phyloP scores from a whole-genome alignment of 2,329 filamentous ascomycete genomes.

The Ophiocordyceps camponoti-floridani region DNA sequence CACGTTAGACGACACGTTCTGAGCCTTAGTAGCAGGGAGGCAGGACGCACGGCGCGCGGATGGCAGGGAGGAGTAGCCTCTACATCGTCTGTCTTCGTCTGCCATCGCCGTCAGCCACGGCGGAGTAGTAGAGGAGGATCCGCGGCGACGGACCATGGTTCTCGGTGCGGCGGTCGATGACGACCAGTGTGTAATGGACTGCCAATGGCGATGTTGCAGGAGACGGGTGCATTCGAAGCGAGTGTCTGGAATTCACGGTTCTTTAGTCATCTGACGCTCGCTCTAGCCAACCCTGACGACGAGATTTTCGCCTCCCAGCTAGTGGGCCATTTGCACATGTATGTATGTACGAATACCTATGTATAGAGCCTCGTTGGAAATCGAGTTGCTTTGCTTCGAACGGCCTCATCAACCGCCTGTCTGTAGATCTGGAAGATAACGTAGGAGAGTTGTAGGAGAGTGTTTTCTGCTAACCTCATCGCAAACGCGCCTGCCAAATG shows the following conservation, averaged over 20 bases:
- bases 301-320: too few relatives aligned
- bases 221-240: too few relatives aligned
- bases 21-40: conserved; percentile 1
- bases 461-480: too few relatives aligned
- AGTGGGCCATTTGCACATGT: too few relatives aligned
- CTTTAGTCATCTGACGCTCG: too few relatives aligned
- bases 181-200: background rate
- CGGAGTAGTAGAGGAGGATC: background rate
- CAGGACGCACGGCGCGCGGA: conserved; percentile 54
- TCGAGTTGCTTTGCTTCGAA: background rate
- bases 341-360: too few relatives aligned
- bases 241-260: too few relatives aligned
- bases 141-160: background rate
- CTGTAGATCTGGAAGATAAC: too few relatives aligned
- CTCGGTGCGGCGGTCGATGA: background rate
- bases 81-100: conserved; percentile 37
- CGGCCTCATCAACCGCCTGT: too few relatives aligned
- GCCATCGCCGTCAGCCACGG: background rate
- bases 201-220: background rate
- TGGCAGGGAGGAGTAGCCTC: conserved; percentile 67
- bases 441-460: too few relatives aligned
- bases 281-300: too few relatives aligned
- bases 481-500: too few relatives aligned
- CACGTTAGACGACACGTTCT: conserved; percentile 21
- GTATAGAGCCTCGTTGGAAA: background rate